phyloP scores from a whole-genome alignment of 257 asterid species.

The Catharanthus roseus region DNA sequence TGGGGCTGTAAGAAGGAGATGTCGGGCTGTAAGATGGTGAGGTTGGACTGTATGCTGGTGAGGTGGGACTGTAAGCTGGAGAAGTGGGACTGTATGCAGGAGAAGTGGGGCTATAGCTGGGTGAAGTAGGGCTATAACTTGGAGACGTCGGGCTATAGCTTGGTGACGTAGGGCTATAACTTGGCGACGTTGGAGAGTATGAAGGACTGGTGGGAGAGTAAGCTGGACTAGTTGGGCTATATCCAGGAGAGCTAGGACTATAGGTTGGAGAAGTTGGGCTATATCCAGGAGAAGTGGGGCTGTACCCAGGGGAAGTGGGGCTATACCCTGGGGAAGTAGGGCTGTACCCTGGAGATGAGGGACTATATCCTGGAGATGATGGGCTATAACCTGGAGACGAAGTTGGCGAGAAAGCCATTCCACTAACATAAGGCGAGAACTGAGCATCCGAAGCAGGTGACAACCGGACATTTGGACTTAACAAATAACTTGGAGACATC shows the following conservation, averaged over 20 bases:
- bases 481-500: constrained; percentile 85
- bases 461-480: constrained; percentile 72
- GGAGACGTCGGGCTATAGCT: constrained; percentile 88
- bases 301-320: constrained; percentile 67
- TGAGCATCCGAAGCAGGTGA: constrained; percentile 80
- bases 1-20: constrained; percentile 75
- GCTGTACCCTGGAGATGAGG: constrained; percentile 81
- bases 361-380: constrained; percentile 81
- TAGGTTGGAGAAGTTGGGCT: constrained; percentile 78
- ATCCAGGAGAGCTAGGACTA: constrained; percentile 90
- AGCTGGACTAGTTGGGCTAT: constrained; percentile 90
- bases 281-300: constrained; percentile 66
- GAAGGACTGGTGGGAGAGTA: constrained; percentile 93
- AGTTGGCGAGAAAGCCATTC: constrained; percentile 87
- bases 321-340: constrained; percentile 87
- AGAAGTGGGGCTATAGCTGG: constrained; percentile 77
- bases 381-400: constrained; percentile 92
- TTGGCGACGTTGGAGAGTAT: constrained; percentile 83
- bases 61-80: constrained; percentile 83
- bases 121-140: constrained; percentile 73
- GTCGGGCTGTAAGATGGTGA: constrained; percentile 88
- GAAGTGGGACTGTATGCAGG: constrained; percentile 85
- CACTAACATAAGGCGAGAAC: constrained; percentile 80
- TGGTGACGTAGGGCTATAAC: constrained; percentile 85
- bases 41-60: constrained; percentile 73